Evolutionary conservation across 495 filamentous ascomycete species (phyloP), one percentile per base, ranked within the genome.

Genomic region (Astrocystis sublimbata): DNA sequence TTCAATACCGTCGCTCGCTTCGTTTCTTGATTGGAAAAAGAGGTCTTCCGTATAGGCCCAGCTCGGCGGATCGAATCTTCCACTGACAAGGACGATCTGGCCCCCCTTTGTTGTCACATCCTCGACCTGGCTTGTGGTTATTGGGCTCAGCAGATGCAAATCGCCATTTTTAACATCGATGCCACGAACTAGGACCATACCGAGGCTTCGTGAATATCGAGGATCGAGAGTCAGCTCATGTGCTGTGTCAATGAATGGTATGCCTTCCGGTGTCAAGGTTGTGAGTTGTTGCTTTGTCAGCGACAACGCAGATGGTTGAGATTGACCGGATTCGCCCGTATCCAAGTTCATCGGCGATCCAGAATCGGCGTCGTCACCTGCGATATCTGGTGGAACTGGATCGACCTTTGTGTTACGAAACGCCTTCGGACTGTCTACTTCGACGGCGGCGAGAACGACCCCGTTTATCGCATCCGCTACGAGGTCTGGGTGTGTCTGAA

Each of bases 31-130:
- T 28, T 55, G 60, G 52, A 64, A 59, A 46, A 77, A 74, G 5
- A 84, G 52, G 15, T 81, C 79, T 63, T 87, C 84, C 1, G 76
- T 76, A 58, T 85, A 86, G 12, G 81, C 82, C 85, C 84, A 88
- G 9, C 69, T 79, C 2, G 85, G 85, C 9, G 82, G 70, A 60
- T 86, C 84, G 45, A 85, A 81, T 69, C 77, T 82, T 3, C 85
- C 85, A 42, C 78, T 77, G 6, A 88, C 78, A n/a, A 87, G 71
- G 3, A 85, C 80, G 30, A 86, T 70, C 24, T 75, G 64, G 26
- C 72, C 70, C 10, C 72, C 78, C 1, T 26, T 64, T 4, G 68
- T 45, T 1, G 55, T 67, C 2, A 71, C 62, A 2, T 68, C 67
- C 46, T 73, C 63, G 13, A 82, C 61, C 15, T 53, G 60, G 17